These are phyloP conservation scores for Aspergillus intermedius DNA, from an alignment of 2,329 filamentous ascomycete genomes.

Conservation along the genomic window DNA sequence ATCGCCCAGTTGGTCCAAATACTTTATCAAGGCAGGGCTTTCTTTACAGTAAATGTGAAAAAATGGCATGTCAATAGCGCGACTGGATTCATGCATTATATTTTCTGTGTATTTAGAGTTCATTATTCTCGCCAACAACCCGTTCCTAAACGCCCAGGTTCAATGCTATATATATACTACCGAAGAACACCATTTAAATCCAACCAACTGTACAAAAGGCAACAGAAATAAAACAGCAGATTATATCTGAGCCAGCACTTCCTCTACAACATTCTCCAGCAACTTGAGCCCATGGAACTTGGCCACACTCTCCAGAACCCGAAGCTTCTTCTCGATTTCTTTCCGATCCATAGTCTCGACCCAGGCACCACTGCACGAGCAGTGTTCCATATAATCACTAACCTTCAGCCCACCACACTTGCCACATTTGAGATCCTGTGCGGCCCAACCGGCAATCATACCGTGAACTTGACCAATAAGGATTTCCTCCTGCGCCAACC, in stretches of 20 bases:
- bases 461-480: constrained; percentile 71
- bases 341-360: constrained; percentile 60
- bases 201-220: constrained; percentile 5
- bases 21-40: too few species aligned
- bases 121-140: background rate
- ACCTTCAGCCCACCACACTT: constrained; percentile 61
- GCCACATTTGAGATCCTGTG: constrained; percentile 82
- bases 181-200: constrained; percentile 7
- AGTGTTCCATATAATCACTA: constrained; percentile 97
- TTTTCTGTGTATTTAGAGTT: too few species aligned
- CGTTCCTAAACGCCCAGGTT: background rate
- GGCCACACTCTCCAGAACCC: constrained; percentile 67
- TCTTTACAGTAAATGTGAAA: too few species aligned
- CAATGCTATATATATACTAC: constrained; percentile 8
- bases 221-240: constrained; percentile 1
- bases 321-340: constrained; percentile 59
- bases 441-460: constrained; percentile 70
- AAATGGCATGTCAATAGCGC: too few species aligned
- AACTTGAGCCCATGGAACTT: constrained; percentile 74
- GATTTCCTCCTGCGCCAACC: constrained; percentile 75
- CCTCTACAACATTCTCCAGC: constrained; percentile 67
- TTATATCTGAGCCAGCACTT: constrained; percentile 47
- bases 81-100: too few species aligned
- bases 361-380: constrained; percentile 86
- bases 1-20: too few species aligned